Base-by-base conservation (phyloP, 805 yeast genomes). In the Teunomyces lycoperdinae region DNA sequence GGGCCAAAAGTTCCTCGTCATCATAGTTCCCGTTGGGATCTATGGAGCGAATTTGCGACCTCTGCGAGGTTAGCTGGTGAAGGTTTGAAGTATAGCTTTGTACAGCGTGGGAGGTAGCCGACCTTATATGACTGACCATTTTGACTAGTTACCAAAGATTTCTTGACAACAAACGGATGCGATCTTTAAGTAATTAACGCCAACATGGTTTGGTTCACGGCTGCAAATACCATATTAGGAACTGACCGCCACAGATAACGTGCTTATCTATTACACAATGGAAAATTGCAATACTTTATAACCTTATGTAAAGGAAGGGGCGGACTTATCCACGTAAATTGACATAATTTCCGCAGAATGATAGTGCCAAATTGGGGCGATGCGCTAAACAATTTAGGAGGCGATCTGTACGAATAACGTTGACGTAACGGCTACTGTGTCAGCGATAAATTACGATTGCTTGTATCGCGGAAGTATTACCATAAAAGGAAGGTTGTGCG, bases 1-100 rank as follows among this genome's bases (percentile, higher is more conserved):
- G 80, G 13, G 73, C 77, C 49, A 78, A 64, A 42, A 72, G 61
- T 35, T 68, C 69, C 56, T 51, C 69, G 66, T 42, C 63, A 16
- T 44, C 49, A 17, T 32, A 44, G 6, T 50, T 52, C 5, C 46
- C 24, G 20, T 26, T 27, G 10, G 46, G 45, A 26, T 50, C 47
- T 17, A 50, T 44, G 2, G 16, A 13, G 6, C 49, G 38, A 14
- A 29, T 11, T 16, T 44, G 43, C 16, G 48, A 48, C n/a, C 44
- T 34, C 2, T 14, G 28, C 11, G 51, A 48, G 8, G 46, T 42
- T 4, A 48, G 14, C 6, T 43, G 39, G 13, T 10, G 20, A 6
- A 47, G 33, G 39, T 38, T 38, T 4, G 41, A 38, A 24, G 41
- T 13, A 26, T 43, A 46, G 8, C 31, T 24, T 9, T 42, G 44